A percentile compares a stretch with the other conserved stretches of the same genome.
phyloP scores from a whole-genome alignment of 768 basidiomycete species.

The Russula ochroleuca region DNA sequence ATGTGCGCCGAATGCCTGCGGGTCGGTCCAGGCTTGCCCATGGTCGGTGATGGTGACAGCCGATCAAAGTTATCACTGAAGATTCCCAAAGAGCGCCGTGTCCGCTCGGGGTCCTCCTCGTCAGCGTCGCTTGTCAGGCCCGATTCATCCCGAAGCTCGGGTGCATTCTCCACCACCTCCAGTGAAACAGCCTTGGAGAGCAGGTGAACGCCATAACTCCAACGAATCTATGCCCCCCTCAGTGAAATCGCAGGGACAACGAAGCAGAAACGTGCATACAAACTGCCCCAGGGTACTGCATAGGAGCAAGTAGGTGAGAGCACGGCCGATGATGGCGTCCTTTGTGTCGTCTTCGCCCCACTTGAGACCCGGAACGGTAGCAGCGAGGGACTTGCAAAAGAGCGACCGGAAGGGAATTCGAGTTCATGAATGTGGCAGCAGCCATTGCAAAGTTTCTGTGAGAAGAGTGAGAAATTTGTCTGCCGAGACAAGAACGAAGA shows the following conservation, averaged over 20 bases:
- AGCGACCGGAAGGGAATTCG: constrained; percentile 91
- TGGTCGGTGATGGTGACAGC: not conserved
- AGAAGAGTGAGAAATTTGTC: not conserved
- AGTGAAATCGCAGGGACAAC: not conserved
- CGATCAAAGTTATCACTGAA: not conserved
- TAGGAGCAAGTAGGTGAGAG: constrained; percentile 83
- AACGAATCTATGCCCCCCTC: constrained; percentile 57
- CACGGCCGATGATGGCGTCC: constrained; percentile 88
- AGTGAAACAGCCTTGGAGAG: constrained; percentile 54
- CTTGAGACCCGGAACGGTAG: constrained; percentile 75
- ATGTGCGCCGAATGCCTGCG: constrained; percentile 37
- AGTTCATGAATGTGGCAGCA: constrained; percentile 88
- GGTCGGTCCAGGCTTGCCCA: not conserved
- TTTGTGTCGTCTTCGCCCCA: constrained; percentile 79
- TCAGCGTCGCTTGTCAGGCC: not conserved
- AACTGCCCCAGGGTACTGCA: constrained; percentile 97
- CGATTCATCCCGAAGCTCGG: not conserved
- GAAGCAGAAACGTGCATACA: constrained; percentile 41
- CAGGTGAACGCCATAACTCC: constrained; percentile 88
- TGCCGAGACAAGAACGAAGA: constrained; percentile 21
- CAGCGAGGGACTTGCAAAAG: constrained; percentile 86
- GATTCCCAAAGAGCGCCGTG: not conserved
- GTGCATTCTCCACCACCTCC: constrained; percentile 33
- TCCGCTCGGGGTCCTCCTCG: not conserved
- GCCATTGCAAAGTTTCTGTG: constrained; percentile 73